Conservation (phyloP, 805 yeast genomes). For the Spathaspora sp. region DNA sequence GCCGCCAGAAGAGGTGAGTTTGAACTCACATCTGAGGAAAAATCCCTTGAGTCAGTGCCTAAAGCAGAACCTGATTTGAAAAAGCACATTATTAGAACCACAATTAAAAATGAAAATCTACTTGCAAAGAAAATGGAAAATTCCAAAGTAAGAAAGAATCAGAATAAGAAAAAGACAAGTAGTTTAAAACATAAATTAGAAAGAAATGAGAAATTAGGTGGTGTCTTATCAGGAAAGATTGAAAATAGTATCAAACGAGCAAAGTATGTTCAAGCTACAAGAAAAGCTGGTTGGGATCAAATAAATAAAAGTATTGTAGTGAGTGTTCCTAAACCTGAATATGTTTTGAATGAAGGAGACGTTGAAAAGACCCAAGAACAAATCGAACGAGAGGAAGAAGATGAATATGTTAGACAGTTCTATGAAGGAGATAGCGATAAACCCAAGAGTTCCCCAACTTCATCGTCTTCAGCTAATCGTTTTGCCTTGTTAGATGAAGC, state of each 20-base stretch:
- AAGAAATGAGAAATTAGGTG: constrained; percentile 49
- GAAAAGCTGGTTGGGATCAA: constrained; percentile 73
- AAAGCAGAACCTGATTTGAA: constrained; percentile 58
- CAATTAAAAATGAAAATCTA: constrained; percentile 62
- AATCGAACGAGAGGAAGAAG: constrained; percentile 33
- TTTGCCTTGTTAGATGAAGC: constrained; percentile 38
- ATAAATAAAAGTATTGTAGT: constrained; percentile 41
- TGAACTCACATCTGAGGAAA: constrained; percentile 41
- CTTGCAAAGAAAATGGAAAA: constrained; percentile 53
- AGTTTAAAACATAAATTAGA: constrained; percentile 36
- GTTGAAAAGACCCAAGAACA: constrained; percentile 17
- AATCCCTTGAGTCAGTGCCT: constrained; percentile 49
- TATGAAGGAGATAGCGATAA: constrained; percentile 15
- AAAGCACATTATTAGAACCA: constrained; percentile 63
- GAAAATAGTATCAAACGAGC: constrained; percentile 63
- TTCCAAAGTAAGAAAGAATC: constrained; percentile 23
- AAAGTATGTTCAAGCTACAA: constrained; percentile 53
- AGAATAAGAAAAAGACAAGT: constrained; percentile 25
- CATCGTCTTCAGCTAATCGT: constrained; percentile 10
- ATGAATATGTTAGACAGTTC: constrained; percentile 30
- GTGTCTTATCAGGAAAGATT: constrained; percentile 58
- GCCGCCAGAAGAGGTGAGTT: constrained; percentile 69
- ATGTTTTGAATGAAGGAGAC: background rate
- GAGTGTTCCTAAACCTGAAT: background rate
- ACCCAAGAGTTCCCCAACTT: constrained; percentile 1